Percentiles rank a stretch among this genome's conserved stretches.
Conservation (phyloP, 495 filamentous ascomycete genomes). For the Mytilinidion resinicola region DNA sequence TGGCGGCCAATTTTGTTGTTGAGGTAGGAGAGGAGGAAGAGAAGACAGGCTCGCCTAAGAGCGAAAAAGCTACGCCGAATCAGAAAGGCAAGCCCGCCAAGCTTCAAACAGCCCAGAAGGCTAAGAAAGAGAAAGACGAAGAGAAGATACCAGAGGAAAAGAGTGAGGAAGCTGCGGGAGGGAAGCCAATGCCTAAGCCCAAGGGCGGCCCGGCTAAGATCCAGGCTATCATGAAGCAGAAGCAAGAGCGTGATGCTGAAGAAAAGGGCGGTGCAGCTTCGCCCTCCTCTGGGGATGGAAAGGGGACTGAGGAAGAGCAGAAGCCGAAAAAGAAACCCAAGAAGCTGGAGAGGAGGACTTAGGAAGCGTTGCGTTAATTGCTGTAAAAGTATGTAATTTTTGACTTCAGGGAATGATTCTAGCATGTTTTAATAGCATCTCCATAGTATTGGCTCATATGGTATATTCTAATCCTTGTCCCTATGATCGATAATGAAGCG, state of each 20-base stretch:
- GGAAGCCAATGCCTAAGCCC: constrained; percentile 2
- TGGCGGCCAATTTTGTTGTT: constrained; percentile 37
- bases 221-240: not conserved
- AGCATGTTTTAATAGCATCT: too few relatives aligned
- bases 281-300: not conserved
- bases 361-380: too few relatives aligned
- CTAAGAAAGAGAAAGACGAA: not conserved
- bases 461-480: too few relatives aligned
- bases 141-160: not conserved
- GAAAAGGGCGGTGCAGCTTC: not conserved
- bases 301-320: not conserved
- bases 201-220: not conserved
- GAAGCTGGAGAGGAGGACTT: constrained; percentile 14
- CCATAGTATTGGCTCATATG: too few relatives aligned
- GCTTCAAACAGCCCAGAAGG: not conserved
- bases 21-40: constrained; percentile 23
- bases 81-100: not conserved
- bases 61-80: not conserved
- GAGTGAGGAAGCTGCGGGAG: not conserved
- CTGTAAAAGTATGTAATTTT: too few relatives aligned
- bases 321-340: constrained; percentile 23
- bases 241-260: not conserved
- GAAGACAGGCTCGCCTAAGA: not conserved
- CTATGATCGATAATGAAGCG: too few relatives aligned
- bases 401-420: too few relatives aligned